Conservation (phyloP, 1,139 yeast genomes). For the Protomyces inundatus region DNA sequence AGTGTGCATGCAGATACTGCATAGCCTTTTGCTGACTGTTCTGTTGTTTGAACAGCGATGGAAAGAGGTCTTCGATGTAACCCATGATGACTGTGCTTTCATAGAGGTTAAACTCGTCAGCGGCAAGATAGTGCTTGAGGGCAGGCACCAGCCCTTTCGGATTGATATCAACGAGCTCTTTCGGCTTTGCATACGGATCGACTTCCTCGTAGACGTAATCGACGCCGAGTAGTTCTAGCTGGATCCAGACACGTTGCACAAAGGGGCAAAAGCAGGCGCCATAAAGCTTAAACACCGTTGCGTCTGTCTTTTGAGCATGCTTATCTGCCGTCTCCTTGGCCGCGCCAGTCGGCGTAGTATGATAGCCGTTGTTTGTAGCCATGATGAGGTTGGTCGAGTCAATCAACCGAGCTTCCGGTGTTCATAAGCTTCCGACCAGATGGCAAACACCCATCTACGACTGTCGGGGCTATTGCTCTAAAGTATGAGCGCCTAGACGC, state of each 20-base stretch:
- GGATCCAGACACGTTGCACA: constrained; percentile 25
- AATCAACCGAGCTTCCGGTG: too few species aligned
- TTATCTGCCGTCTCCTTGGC: constrained; percentile 9
- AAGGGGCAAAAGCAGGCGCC: constrained; percentile 27
- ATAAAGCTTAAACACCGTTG: constrained; percentile 3
- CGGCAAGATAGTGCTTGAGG: background rate
- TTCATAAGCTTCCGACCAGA: too few species aligned
- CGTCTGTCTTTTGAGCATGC: background rate
- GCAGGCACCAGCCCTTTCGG: constrained; percentile 26
- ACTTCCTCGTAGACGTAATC: constrained; percentile 17
- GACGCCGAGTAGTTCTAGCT: constrained; percentile 6
- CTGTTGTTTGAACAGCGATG: background rate
- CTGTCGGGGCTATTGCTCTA: too few species aligned
- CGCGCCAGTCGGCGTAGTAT: constrained; percentile 10
- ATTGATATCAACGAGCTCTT: constrained; percentile 15
- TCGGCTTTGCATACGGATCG: constrained; percentile 24
- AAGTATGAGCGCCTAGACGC: background rate
- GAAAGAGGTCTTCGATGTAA: constrained; percentile 17
- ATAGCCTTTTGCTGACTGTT: constrained; percentile 10
- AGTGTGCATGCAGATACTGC: constrained; percentile 3
- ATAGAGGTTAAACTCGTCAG: constrained; percentile 6
- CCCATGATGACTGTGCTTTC: constrained; percentile 23
- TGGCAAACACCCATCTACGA: too few species aligned
- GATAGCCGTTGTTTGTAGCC: constrained; percentile 20
- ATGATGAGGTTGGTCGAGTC: background rate